These are phyloP conservation scores for Gaultheria prostrata DNA, from an alignment of 148 eudicot species.

Conservation along the genomic window DNA sequence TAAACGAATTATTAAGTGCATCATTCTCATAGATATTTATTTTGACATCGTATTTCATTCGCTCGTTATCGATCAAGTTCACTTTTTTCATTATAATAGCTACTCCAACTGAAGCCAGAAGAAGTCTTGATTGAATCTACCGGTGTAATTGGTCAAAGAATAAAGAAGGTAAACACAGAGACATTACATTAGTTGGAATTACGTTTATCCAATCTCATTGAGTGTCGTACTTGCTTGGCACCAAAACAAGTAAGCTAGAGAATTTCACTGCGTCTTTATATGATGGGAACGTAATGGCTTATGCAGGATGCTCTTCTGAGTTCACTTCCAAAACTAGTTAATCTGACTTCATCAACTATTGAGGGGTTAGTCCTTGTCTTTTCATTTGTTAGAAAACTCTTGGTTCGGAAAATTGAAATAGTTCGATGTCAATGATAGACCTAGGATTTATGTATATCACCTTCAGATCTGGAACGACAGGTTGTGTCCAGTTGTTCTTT, in stretches of 20 bases:
- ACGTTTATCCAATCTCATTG: background rate
- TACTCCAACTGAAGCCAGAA: constrained; percentile 59
- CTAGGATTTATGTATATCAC: background rate
- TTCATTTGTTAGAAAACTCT: background rate
- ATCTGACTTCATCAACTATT: constrained; percentile 54
- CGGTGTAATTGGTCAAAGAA: constrained; percentile 95
- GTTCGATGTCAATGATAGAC: background rate
- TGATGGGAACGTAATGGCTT: constrained; percentile 1
- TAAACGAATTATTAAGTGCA: constrained; percentile 21
- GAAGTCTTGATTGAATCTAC: constrained; percentile 94
- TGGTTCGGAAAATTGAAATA: background rate
- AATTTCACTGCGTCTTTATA: background rate
- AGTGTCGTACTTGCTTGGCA: background rate
- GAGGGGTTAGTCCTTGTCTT: constrained; percentile 59
- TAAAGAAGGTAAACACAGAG: constrained; percentile 67
- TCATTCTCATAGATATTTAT: constrained; percentile 3
- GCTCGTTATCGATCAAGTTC: background rate
- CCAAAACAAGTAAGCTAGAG: background rate
- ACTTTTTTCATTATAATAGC: constrained; percentile 31
- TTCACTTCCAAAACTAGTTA: constrained; percentile 74
- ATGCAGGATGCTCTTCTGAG: constrained; percentile 85
- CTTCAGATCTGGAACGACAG: background rate
- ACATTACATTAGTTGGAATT: background rate
- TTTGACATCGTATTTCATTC: background rate
- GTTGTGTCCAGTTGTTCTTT: constrained; percentile 3